Conservation (phyloP, 2,329 filamentous ascomycete genomes). For the Septoria linicola region DNA sequence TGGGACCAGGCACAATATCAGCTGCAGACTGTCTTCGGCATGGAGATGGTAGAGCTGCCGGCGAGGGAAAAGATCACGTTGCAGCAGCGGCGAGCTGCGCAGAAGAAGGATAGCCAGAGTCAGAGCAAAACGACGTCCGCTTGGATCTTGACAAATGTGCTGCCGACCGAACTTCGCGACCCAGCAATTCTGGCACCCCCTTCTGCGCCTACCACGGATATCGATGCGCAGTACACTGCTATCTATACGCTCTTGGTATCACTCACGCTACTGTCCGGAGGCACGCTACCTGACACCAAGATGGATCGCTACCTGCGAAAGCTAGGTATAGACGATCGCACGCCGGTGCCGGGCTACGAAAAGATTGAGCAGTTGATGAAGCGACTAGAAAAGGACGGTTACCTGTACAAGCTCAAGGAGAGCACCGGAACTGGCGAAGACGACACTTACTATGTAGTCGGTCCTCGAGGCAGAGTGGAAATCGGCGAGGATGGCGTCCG, state of each 20-base stretch:
- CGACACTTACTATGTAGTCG: slow-evolving; percentile 76
- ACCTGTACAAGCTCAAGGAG: slow-evolving; percentile 74
- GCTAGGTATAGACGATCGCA: slow-evolving; percentile 71
- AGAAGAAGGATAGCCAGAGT: slow-evolving; percentile 53
- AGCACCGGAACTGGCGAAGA: slow-evolving; percentile 66
- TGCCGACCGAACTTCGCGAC: slow-evolving; percentile 66
- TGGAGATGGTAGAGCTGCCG: slow-evolving; percentile 85
- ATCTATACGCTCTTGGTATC: slow-evolving; percentile 79
- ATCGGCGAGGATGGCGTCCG: slow-evolving; percentile 74
- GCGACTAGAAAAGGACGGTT: slow-evolving; percentile 76
- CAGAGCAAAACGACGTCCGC: slow-evolving; percentile 43
- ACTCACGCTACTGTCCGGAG: slow-evolving; percentile 70
- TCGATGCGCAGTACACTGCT: slow-evolving; percentile 77
- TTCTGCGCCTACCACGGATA: slow-evolving; percentile 60
- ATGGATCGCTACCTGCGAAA: slow-evolving; percentile 72
- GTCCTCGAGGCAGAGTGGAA: slow-evolving; percentile 81
- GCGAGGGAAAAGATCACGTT: slow-evolving; percentile 76
- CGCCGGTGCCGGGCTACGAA: slow-evolving; percentile 56
- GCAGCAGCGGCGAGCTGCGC: slow-evolving; percentile 69
- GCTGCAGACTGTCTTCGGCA: slow-evolving; percentile 75
- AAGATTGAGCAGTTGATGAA: slow-evolving; percentile 74
- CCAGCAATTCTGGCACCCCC: slow-evolving; percentile 68
- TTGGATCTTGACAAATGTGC: slow-evolving; percentile 73
- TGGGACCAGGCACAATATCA: slow-evolving; percentile 75
- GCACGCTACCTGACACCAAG: slow-evolving; percentile 72